A percentile compares a stretch with the other conserved stretches of the same genome.
Evolutionary conservation across 495 filamentous ascomycete genomes (phyloP).

Genomic region (Penicillium nucicola): DNA sequence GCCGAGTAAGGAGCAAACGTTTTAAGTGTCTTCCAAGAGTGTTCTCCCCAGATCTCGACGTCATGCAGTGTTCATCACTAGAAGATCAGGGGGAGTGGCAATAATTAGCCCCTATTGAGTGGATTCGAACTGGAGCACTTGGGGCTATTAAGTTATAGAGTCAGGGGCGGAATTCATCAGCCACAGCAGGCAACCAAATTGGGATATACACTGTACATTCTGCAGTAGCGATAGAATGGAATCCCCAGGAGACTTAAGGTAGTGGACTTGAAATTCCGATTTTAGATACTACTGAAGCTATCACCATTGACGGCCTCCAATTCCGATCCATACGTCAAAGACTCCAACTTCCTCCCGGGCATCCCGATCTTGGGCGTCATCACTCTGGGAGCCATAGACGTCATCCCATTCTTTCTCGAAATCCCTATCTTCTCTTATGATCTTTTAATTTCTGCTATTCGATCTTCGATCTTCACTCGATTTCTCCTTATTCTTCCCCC

Average conservation of each 20-base stretch:
- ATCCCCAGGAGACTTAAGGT: no score
- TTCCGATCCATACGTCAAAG: no score
- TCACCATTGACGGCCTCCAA: no score
- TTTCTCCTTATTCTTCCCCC: conserved; percentile 1
- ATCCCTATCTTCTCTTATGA: no score
- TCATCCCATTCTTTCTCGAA: conserved; percentile 7
- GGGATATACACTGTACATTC: not conserved
- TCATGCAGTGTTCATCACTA: conserved; percentile 15
- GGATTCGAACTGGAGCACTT: not conserved
- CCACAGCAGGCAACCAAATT: conserved; percentile 9
- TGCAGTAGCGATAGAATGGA: no score
- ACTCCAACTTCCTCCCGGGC: not conserved
- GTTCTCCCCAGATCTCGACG: conserved; percentile 10
- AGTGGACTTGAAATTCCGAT: no score
- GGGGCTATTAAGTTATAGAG: no score
- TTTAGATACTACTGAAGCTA: no score
- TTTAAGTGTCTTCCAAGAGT: not conserved
- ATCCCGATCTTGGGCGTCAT: conserved; percentile 4
- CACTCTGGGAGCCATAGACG: conserved; percentile 16
- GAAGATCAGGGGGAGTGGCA: conserved; percentile 9
- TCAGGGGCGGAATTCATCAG: not conserved
- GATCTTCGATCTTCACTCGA: no score
- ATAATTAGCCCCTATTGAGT: not conserved
- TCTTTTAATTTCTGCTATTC: no score
- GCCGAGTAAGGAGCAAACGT: not conserved